Percentiles rank a stretch among this genome's conserved stretches.
Conservation (phyloP, 2,329 filamentous ascomycete genomes). For the Grosmannia serpens region DNA sequence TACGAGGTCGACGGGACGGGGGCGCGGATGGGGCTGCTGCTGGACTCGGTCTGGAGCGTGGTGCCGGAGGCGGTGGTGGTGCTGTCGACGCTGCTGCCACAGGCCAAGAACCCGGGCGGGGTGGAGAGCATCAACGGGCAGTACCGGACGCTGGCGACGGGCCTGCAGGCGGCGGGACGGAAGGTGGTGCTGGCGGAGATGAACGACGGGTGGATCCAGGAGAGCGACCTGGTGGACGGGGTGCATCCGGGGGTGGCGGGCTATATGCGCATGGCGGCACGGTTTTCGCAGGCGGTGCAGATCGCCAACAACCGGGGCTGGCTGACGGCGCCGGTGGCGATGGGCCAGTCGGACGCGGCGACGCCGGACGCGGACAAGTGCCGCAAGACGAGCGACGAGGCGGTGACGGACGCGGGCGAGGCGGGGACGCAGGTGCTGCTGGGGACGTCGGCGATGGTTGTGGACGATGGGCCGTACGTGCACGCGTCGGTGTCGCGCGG, state of each 20-base stretch:
- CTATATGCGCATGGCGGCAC: slow-evolving; percentile 8
- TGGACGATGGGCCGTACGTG: too few species aligned
- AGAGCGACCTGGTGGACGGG: slow-evolving; percentile 8
- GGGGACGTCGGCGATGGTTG: too few species aligned
- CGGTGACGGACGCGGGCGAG: too few species aligned
- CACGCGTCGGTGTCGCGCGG: neutral
- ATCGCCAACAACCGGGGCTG: neutral
- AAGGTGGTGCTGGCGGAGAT: slow-evolving; percentile 14
- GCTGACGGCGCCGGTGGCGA: neutral
- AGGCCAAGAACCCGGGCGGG: slow-evolving; percentile 7
- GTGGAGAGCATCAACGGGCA: slow-evolving; percentile 11
- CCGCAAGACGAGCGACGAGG: too few species aligned
- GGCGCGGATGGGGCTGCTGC: slow-evolving; percentile 11
- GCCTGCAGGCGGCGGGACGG: slow-evolving; percentile 6
- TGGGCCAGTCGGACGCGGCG: neutral
- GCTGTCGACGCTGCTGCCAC: slow-evolving; percentile 14
- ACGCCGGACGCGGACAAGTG: too few species aligned
- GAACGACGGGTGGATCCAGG: slow-evolving; percentile 9
- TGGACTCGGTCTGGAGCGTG: slow-evolving; percentile 13
- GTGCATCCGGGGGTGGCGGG: slow-evolving; percentile 9
- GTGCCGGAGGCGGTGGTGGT: slow-evolving; percentile 11
- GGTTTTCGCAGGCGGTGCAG: neutral
- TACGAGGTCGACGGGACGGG: slow-evolving; percentile 3
- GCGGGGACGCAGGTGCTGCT: too few species aligned
- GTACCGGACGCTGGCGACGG: slow-evolving; percentile 3